Evolutionary conservation across 106 monocot species (phyloP), one percentile per base, ranked within the genome.

Genomic region (Dactylorhiza incarnata): DNA sequence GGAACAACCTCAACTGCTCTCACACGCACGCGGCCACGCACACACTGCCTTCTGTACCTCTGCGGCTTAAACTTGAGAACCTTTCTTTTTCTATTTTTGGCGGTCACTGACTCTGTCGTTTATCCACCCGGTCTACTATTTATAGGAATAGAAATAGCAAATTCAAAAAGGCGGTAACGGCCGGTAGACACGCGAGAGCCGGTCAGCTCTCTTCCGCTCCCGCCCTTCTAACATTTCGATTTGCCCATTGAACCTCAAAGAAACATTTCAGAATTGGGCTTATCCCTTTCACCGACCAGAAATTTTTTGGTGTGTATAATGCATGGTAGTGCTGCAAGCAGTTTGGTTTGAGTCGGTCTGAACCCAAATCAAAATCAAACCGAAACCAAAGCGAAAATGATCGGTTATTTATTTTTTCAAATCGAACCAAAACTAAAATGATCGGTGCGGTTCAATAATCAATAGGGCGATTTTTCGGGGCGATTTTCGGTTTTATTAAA

Each of bases 1-100:
- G 69, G 5, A 69, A 69, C 69, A 46, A 46, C 69, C 69, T 69
- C 69, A 69, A 69, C 69, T 14, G 69, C 69, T 46, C 69, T 0
- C 59, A 59, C 17, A 19, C 11, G 5, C 69, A 7, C 69, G 8
- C 25, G 16, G 9, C 9, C 46, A 15, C 45, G 17, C 25, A 15
- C 2, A 15, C 45, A 70, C 45, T 17, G 16, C n/a, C 15, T 15
- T 16, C 4, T 45, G 17, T 44, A 14, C 19, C 69, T 70, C 45
- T 45, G 46, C 45, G n/a, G 5, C 15, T 45, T 70, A 7, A 17
- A 45, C 69, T 46, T 6, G 69, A 44, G 24, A 37, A 13, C 66
- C 12, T 12, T 11, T 37, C 66, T 23, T 12, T 29, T 37, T 9
- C 66, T 5, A 13, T 37, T 66, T 37, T 66, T 66, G 66, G 24